phyloP scores from a whole-genome alignment of 2,329 filamentous ascomycete species.

The Alternaria gansuensis region DNA sequence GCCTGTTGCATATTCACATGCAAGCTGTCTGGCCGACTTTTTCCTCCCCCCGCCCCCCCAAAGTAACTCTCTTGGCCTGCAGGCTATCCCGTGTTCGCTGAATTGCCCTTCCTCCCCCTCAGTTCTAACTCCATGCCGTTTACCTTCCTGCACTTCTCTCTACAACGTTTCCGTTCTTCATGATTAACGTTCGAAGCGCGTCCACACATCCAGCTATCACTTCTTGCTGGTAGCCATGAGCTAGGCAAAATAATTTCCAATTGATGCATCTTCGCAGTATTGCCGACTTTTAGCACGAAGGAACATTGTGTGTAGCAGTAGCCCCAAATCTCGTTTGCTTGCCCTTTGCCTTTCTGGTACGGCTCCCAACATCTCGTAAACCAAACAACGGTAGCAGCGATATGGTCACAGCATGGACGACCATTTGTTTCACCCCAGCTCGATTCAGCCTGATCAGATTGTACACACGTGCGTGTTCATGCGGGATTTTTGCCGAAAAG shows the following conservation, averaged over 20 bases:
- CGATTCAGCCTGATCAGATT: not conserved
- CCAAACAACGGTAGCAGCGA: not conserved
- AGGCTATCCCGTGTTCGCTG: not conserved
- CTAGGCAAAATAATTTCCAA: too few species aligned
- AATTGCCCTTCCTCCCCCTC: not conserved
- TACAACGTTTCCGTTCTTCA: not conserved
- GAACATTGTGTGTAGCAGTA: not conserved
- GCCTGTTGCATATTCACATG: slow-evolving; percentile 43
- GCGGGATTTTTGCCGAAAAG: too few species aligned
- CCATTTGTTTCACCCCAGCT: not conserved
- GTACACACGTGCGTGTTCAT: not conserved
- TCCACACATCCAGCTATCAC: too few species aligned
- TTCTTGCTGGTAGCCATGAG: too few species aligned
- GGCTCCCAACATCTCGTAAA: not conserved
- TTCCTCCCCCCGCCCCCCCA: slow-evolving; percentile 39
- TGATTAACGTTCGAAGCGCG: too few species aligned
- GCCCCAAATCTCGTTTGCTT: not conserved
- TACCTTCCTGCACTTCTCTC: not conserved
- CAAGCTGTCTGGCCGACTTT: slow-evolving; percentile 42
- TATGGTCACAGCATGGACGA: not conserved
- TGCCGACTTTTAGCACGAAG: not conserved
- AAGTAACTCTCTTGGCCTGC: slow-evolving; percentile 51
- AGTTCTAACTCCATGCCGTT: not conserved
- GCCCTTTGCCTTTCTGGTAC: not conserved
- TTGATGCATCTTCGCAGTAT: not conserved